Percentiles rank a stretch among this genome's conserved stretches.
phyloP scores from a whole-genome alignment of 352 stramenopile species.

The Blastocystis sp. region DNA sequence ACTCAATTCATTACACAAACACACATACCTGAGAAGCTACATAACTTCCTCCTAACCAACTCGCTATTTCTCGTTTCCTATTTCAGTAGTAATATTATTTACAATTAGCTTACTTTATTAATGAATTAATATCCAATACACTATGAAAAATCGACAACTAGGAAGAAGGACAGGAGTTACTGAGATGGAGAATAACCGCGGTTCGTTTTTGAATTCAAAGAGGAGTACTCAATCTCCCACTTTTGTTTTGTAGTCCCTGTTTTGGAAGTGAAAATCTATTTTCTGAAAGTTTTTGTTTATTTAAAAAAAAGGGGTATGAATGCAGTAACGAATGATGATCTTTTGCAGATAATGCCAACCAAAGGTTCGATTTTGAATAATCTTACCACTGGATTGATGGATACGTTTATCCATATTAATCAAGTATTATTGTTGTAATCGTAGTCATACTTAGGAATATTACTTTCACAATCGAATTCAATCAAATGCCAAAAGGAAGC shows the following conservation, averaged over 20 bases:
- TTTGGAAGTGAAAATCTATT: neutral
- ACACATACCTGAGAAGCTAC: conserved; percentile 74
- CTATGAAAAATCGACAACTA: too few relatives aligned
- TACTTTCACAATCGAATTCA: conserved; percentile 59
- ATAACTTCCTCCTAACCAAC: conserved; percentile 46
- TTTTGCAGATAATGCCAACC: neutral
- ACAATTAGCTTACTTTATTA: too few relatives aligned
- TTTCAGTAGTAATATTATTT: too few relatives aligned
- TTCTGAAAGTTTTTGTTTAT: neutral
- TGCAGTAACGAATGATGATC: neutral
- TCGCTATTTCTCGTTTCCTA: conserved; percentile 71
- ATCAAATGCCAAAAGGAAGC: conserved; percentile 48
- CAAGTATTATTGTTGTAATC: neutral
- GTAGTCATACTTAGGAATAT: conserved; percentile 25
- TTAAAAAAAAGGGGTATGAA: too few relatives aligned
- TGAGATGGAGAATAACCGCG: too few relatives aligned
- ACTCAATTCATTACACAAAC: too few relatives aligned
- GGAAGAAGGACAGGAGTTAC: too few relatives aligned
- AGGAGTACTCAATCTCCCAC: too few relatives aligned
- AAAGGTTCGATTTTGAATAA: conserved; percentile 1
- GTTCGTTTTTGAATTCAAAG: too few relatives aligned
- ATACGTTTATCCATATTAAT: conserved; percentile 57
- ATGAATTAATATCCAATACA: too few relatives aligned
- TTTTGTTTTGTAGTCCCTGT: too few relatives aligned
- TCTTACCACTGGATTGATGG: conserved; percentile 28